These are phyloP conservation scores for Epicoccum nigrum DNA, from an alignment of 2,329 filamentous ascomycete genomes.

Conservation along the genomic window DNA sequence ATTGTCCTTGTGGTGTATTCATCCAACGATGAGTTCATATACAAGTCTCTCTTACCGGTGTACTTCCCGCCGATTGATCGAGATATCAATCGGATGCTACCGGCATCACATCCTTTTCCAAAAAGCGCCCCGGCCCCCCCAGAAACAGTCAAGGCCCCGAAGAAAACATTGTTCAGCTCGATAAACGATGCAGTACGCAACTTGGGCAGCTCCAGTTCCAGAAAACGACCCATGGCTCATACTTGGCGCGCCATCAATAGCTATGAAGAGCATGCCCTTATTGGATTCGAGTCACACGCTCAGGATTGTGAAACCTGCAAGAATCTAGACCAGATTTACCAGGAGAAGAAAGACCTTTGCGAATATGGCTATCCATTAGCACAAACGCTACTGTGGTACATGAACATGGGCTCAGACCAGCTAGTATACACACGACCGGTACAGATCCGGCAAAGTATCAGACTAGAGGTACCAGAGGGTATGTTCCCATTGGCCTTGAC, in stretches of 20 bases:
- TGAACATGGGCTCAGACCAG: conserved; percentile 31
- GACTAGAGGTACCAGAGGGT: conserved; percentile 29
- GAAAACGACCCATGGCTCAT: conserved; percentile 15
- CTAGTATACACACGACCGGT: conserved; percentile 29
- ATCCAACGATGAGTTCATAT: conserved; percentile 39
- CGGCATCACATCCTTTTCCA: neutral
- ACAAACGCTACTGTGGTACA: conserved; percentile 25
- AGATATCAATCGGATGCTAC: conserved; percentile 19
- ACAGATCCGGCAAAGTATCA: conserved; percentile 11
- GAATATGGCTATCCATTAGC: conserved; percentile 29
- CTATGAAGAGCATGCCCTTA: conserved; percentile 28
- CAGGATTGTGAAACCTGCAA: conserved; percentile 30
- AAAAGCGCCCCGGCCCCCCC: neutral
- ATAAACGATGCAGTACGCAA: conserved; percentile 32
- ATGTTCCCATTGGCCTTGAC: conserved; percentile 23
- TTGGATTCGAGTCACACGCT: conserved; percentile 37
- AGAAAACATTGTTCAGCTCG: conserved; percentile 25
- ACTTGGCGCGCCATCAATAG: conserved; percentile 22
- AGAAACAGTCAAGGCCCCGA: conserved; percentile 8
- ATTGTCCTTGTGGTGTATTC: conserved; percentile 41
- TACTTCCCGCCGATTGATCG: conserved; percentile 38
- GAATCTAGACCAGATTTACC: conserved; percentile 27
- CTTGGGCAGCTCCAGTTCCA: conserved; percentile 21
- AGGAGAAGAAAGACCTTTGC: conserved; percentile 27
- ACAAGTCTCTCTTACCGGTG: conserved; percentile 39